Evolutionary conservation across 148 eudicot genomes (phyloP).

Genomic region (Rhododendron molle): DNA sequence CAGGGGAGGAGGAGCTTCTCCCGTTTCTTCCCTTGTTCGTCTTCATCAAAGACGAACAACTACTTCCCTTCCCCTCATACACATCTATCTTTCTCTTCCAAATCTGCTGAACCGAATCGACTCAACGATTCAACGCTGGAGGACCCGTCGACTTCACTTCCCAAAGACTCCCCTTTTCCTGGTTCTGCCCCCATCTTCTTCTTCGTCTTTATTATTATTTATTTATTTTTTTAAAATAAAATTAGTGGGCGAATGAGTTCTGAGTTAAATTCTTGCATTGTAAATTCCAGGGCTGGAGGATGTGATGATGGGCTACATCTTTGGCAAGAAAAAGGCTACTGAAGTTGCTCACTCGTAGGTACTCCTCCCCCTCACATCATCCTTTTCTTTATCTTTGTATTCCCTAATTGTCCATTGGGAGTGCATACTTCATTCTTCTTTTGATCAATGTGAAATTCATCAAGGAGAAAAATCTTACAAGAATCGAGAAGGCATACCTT

Average conservation of each 20-base stretch:
- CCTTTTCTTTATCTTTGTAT: background rate
- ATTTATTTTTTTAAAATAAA: background rate
- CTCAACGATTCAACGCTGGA: background rate
- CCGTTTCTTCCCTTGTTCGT: background rate
- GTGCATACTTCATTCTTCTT: background rate
- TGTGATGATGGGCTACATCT: constrained; percentile 54
- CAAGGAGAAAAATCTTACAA: background rate
- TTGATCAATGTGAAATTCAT: too few relatives aligned
- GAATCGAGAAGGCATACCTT: background rate
- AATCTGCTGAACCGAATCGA: background rate
- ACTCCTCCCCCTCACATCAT: constrained; percentile 8
- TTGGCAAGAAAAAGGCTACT: constrained; percentile 70
- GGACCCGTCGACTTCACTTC: background rate
- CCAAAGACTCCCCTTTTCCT: constrained; percentile 3
- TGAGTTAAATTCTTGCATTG: background rate
- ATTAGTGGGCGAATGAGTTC: background rate
- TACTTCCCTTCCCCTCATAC: too few relatives aligned
- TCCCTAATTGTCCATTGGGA: background rate
- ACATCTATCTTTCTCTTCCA: constrained; percentile 1
- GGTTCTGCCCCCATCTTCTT: background rate
- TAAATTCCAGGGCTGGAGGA: constrained; percentile 39
- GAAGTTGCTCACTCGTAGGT: constrained; percentile 96
- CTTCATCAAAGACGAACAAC: background rate
- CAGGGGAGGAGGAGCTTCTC: background rate
- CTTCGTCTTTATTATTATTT: too few relatives aligned